Evolutionary conservation across 768 basidiomycete genomes (phyloP).

Genomic region (Mycena rosella): DNA sequence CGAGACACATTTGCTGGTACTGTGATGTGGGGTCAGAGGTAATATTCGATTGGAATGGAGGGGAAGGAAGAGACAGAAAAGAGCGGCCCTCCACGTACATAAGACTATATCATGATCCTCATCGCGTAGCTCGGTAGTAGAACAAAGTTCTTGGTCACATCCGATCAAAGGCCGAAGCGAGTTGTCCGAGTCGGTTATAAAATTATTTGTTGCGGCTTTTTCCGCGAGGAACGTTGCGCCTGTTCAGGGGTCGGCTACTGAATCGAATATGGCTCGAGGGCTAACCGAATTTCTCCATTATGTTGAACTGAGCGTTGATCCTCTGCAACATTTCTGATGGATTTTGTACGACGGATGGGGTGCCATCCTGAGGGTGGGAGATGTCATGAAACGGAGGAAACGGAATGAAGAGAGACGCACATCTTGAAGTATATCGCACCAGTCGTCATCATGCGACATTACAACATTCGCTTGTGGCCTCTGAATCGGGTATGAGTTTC

Average conservation of each 20-base stretch:
- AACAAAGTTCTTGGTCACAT: too few species aligned
- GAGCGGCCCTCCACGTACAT: too few species aligned
- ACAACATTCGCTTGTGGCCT: conserved; percentile 1
- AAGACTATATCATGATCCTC: too few species aligned
- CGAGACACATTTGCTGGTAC: too few species aligned
- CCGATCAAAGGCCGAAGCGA: too few species aligned
- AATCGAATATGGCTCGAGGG: too few species aligned
- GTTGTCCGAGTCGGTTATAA: too few species aligned
- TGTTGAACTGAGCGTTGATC: background rate
- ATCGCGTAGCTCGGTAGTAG: too few species aligned
- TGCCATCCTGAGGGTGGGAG: background rate
- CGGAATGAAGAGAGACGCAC: background rate
- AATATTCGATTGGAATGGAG: too few species aligned
- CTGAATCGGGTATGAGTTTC: conserved; percentile 1
- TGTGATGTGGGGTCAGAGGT: too few species aligned
- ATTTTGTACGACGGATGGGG: background rate
- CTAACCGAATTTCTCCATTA: background rate
- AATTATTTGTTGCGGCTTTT: background rate
- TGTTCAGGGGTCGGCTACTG: background rate
- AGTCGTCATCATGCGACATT: conserved; percentile 21
- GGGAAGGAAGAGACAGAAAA: too few species aligned
- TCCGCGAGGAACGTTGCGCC: background rate
- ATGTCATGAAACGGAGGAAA: background rate
- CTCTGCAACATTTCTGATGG: background rate
- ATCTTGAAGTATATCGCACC: conserved; percentile 9